Conservation (phyloP, 257 asterid genomes). For the Osmanthus fragrans region DNA sequence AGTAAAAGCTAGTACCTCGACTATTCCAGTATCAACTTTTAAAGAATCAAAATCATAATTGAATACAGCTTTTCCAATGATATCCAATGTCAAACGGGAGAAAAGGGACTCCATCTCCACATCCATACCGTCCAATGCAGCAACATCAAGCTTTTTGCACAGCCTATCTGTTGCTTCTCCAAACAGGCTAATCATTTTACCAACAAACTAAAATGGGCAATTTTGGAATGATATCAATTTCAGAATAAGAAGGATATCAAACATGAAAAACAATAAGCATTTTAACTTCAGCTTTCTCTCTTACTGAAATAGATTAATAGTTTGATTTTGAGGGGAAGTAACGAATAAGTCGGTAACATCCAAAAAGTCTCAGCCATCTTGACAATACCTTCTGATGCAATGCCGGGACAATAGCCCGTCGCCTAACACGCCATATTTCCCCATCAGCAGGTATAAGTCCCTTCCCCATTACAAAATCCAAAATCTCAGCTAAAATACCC, state of each 20-base stretch:
- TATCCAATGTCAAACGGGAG: conserved; percentile 91
- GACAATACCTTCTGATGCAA: conserved; percentile 84
- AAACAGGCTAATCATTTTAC: conserved; percentile 80
- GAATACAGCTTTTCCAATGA: conserved; percentile 96
- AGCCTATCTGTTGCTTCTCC: conserved; percentile 90
- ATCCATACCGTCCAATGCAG: conserved; percentile 90
- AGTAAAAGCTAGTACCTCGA: conserved; percentile 60
- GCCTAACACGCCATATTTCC: conserved; percentile 91
- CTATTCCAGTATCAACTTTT: conserved; percentile 81
- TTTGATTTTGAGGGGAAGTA: not conserved
- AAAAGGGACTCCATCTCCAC: conserved; percentile 98
- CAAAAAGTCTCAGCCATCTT: conserved; percentile 12
- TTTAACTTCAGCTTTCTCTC: not conserved
- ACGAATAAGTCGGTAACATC: not conserved
- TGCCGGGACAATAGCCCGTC: conserved; percentile 97
- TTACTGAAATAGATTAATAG: not conserved
- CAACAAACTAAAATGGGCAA: conserved; percentile 67
- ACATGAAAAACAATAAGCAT: not conserved
- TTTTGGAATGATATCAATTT: conserved; percentile 18
- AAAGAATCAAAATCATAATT: conserved; percentile 96
- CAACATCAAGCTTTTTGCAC: conserved; percentile 77
- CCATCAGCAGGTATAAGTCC: conserved; percentile 99
- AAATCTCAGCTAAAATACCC: conserved; percentile 95
- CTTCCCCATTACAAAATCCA: conserved; percentile 98
- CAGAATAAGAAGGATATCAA: conserved; percentile 3